phyloP scores from a whole-genome alignment of 2,329 filamentous ascomycete species.

The Aureobasidium pullulans region DNA sequence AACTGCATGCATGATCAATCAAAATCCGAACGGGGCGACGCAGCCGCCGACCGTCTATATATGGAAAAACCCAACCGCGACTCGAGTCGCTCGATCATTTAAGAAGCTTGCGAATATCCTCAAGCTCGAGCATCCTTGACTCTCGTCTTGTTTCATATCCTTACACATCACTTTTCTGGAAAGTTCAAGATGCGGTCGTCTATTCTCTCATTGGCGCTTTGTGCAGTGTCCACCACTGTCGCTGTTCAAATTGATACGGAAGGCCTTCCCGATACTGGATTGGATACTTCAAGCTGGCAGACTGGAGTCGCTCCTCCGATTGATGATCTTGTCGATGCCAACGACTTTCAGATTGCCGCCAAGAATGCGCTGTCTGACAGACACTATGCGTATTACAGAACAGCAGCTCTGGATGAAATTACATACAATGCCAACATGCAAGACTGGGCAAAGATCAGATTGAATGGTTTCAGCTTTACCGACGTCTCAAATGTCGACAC shows the following conservation, averaged over 20 bases:
- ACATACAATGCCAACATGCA: conserved; percentile 24
- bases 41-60: not conserved
- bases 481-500: conserved; percentile 21
- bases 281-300: conserved; percentile 23
- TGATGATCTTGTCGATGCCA: conserved; percentile 20
- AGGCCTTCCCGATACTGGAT: conserved; percentile 23
- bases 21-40: not conserved
- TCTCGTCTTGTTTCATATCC: no score
- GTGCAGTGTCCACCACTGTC: not conserved
- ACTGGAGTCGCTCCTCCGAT: conserved; percentile 21
- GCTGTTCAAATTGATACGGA: conserved; percentile 20
- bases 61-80: not conserved
- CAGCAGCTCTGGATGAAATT: conserved; percentile 23
- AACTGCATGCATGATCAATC: not conserved
- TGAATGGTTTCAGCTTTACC: conserved; percentile 23
- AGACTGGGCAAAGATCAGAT: conserved; percentile 22
- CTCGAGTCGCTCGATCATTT: not conserved
- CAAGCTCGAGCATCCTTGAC: not conserved
- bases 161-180: not conserved
- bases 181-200: not conserved
- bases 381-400: conserved; percentile 24
- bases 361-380: conserved; percentile 31
- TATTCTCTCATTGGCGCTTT: not conserved
- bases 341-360: conserved; percentile 32
- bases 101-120: not conserved